Percentiles rank a stretch among this genome's conserved stretches.
phyloP scores from a whole-genome alignment of 129 eudicot species.

The Flaveria brownii region DNA sequence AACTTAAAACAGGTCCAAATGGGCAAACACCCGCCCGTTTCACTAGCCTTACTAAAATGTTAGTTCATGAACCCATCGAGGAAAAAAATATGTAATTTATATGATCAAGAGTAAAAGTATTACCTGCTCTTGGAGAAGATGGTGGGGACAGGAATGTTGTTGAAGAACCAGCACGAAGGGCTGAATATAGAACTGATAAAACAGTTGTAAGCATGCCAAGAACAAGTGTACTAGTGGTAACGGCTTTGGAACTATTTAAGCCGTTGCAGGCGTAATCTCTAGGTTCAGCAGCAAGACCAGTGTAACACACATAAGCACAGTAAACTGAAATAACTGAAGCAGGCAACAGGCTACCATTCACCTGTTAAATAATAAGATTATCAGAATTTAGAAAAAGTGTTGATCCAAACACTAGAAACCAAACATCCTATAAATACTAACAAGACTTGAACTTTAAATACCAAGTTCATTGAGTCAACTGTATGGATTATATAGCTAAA shows the following conservation, averaged over 20 bases:
- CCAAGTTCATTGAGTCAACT: background rate
- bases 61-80: background rate
- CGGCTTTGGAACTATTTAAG: constrained; percentile 74
- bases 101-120: background rate
- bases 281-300: constrained; percentile 89
- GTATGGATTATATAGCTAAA: constrained; percentile 12
- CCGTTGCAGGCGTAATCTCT: constrained; percentile 92
- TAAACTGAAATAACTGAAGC: constrained; percentile 88
- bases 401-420: background rate
- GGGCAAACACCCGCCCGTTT: background rate
- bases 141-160: constrained; percentile 93
- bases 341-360: constrained; percentile 93
- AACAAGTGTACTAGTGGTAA: constrained; percentile 70
- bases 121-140: constrained; percentile 95
- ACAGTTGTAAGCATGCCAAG: constrained; percentile 99
- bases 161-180: constrained; percentile 97
- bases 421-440: background rate
- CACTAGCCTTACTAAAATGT: background rate
- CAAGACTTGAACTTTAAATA: background rate
- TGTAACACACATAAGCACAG: constrained; percentile 95
- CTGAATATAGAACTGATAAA: constrained; percentile 85
- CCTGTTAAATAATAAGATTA: constrained; percentile 47
- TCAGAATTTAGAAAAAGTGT: background rate
- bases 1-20: background rate
- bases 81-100: background rate